These are phyloP conservation scores for Cystobasidium sp. DNA, from an alignment of 1,284 basidiomycete genomes.

Conservation along the genomic window DNA sequence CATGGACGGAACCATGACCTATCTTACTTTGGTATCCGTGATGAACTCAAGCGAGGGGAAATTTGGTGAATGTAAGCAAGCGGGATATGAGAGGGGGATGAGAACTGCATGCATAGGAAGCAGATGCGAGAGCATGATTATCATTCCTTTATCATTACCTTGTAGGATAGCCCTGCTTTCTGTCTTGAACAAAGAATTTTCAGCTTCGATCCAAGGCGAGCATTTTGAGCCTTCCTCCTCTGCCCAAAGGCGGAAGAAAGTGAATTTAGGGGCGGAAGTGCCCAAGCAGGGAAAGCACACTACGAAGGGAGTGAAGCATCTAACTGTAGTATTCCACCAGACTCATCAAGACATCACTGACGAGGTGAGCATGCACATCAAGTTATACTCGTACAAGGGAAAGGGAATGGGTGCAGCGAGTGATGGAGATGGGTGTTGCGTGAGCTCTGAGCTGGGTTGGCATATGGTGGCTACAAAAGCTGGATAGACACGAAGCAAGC, in stretches of 20 bases:
- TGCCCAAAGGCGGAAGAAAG: not conserved
- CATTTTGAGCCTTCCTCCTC: not conserved
- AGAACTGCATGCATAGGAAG: too few species aligned
- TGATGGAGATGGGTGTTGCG: not conserved
- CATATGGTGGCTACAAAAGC: not conserved
- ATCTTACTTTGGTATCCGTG: too few species aligned
- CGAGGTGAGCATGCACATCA: constrained; percentile 12
- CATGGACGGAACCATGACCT: too few species aligned
- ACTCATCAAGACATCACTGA: constrained; percentile 11
- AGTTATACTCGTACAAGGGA: not conserved
- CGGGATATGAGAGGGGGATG: too few species aligned
- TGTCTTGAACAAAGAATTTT: not conserved
- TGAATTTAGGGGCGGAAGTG: too few species aligned
- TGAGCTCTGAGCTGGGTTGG: not conserved
- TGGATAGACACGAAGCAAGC: not conserved
- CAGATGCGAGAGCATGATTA: not conserved
- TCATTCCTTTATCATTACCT: not conserved
- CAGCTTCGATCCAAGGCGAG: too few species aligned
- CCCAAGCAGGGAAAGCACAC: too few species aligned
- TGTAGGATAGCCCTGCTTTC: not conserved
- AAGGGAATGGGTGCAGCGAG: too few species aligned
- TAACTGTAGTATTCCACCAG: not conserved
- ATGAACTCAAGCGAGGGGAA: too few species aligned
- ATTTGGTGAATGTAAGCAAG: too few species aligned
- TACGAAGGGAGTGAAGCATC: not conserved